Evolutionary conservation across 257 asterid species (phyloP).

Genomic region (Solanum virginianum): DNA sequence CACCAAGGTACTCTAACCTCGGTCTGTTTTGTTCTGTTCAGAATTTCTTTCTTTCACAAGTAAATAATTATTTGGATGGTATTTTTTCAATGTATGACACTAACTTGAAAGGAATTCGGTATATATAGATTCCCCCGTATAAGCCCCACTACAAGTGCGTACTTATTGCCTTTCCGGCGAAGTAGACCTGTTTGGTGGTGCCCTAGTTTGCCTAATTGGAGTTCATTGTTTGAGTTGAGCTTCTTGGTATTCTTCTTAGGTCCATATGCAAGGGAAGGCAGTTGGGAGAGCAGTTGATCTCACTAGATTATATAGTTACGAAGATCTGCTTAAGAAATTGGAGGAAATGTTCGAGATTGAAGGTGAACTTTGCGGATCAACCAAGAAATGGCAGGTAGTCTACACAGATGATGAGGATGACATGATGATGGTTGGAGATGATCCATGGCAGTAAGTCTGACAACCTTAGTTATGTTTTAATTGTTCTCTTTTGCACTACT

Average conservation of each 20-base stretch:
- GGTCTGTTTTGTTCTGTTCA: not conserved
- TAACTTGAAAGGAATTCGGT: not conserved
- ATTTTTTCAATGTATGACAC: not conserved
- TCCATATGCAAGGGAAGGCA: conserved; percentile 92
- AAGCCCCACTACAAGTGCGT: not conserved
- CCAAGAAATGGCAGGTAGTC: conserved; percentile 92
- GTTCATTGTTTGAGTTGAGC: not conserved
- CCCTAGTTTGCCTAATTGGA: not conserved
- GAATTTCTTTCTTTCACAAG: not conserved
- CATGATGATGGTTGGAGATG: conserved; percentile 99
- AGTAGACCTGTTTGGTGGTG: not conserved
- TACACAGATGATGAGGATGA: conserved; percentile 94
- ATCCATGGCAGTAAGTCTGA: conserved; percentile 94
- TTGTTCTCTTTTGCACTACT: not conserved
- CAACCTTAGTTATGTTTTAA: not conserved
- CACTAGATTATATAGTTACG: conserved; percentile 61
- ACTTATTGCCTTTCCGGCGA: not conserved
- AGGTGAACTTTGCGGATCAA: conserved; percentile 64
- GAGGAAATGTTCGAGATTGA: conserved; percentile 86
- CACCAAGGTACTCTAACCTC: conserved; percentile 48
- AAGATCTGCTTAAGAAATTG: conserved; percentile 69
- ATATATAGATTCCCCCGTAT: not conserved
- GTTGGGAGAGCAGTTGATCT: conserved; percentile 97
- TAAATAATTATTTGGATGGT: not conserved
- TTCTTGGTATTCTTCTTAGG: conserved; percentile 25